Base-by-base conservation (phyloP, 2,329 filamentous ascomycete genomes). In the Fusarium solani-melongenae region DNA sequence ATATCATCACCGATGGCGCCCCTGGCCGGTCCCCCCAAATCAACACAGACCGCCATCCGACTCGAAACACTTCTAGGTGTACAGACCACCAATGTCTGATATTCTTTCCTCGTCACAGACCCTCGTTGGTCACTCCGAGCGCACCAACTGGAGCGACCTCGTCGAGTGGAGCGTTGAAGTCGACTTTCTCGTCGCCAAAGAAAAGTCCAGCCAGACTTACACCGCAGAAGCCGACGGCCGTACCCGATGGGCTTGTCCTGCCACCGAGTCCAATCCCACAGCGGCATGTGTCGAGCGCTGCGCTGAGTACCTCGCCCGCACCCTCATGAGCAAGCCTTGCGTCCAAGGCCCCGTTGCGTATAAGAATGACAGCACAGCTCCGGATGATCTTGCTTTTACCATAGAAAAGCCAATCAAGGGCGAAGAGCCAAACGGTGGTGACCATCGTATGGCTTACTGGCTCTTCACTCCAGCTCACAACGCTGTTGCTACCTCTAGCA, bases 131-230 rank as follows among this genome's bases (percentile, higher is more conserved):
- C 34, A 36, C 22, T 12, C 56, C 31, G 44, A 51, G 41, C 34
- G 15, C 34, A 58, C 29, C 20, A 14, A 36, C 8, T 15, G 49
- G 12, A 49, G 51, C 6, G 38, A 69, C n/a, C 60, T 67, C 7
- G 24, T 68, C 17, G 61, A 70, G 39, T 78, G 70, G 64, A 65
- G 58, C 61, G 59, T 78, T 57, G 72, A 76, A 27, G 49, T 79
- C 56, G 75, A 79, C 20, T 77, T 77, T 36, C 63, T 79, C 31
- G 75, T 79, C 15, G 76, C 76, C 60, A 69, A 75, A 20, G 61
- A 72, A 31, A 66, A 61, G 34, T 22, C 41, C 3, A 68, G 46
- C 6, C 5, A 41, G 22, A 20, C 38, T 17, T 70, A 74, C 61
- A n/a, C 44, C 5, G 29, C 53, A 8, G 53, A 22, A 20, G 24